These are phyloP conservation scores for Xerocomus potaroensis DNA, from an alignment of 768 basidiomycete genomes.

Conservation along the genomic window DNA sequence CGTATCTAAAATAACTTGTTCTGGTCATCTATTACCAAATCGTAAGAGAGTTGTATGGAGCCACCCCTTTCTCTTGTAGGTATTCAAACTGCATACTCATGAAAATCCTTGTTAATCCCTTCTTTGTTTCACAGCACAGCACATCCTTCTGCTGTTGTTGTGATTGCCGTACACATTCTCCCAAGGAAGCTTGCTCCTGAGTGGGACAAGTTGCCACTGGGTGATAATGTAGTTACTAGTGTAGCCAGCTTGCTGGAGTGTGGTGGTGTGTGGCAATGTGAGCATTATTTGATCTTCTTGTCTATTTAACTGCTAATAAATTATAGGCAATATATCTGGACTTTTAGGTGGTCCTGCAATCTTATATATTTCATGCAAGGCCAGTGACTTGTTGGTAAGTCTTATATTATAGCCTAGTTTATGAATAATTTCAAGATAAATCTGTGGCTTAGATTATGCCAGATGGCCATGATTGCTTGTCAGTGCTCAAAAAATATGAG, in stretches of 20 bases:
- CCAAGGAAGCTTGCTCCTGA: neutral
- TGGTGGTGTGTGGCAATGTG: neutral
- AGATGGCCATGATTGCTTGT: neutral
- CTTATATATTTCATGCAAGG: neutral
- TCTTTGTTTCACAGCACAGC: neutral
- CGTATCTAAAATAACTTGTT: constrained; percentile 1
- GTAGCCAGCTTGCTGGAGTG: neutral
- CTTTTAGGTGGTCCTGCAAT: neutral
- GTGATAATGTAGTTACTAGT: neutral
- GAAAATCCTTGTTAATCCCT: neutral
- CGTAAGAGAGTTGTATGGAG: neutral
- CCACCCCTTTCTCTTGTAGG: constrained; percentile 2
- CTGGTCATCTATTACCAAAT: neutral
- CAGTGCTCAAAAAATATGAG: neutral
- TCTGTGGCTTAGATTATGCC: neutral
- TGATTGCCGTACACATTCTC: neutral
- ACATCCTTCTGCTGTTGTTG: neutral
- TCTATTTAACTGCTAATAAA: neutral
- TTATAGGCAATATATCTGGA: neutral
- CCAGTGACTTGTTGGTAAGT: neutral
- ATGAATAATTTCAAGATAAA: neutral
- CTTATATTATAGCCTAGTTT: too few species aligned
- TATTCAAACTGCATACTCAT: too few species aligned
- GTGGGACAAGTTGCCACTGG: neutral
- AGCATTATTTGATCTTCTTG: neutral